Evolutionary conservation across 202 grass and related monocot species (phyloP).

Genomic region (Setaria italica): DNA sequence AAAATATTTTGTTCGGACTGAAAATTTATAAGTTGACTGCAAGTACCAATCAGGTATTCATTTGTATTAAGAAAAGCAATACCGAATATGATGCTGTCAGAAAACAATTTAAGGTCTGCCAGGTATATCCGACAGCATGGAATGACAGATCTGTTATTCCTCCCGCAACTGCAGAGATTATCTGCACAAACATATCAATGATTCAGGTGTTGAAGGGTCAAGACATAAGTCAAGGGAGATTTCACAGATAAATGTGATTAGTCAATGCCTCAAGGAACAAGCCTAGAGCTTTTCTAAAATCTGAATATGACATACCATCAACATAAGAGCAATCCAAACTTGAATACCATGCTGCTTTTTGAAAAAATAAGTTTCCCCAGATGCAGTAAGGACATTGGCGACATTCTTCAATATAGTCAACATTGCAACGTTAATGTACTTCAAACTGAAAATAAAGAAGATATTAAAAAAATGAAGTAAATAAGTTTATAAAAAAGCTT

Average conservation of each 20-base stretch:
- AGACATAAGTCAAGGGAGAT: not conserved
- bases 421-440: conserved; percentile 99
- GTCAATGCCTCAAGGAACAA: not conserved
- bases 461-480: conserved; percentile 12
- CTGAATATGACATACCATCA: conserved; percentile 75
- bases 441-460: conserved; percentile 77
- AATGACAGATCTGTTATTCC: conserved; percentile 94
- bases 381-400: conserved; percentile 92
- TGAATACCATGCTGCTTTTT: conserved; percentile 81
- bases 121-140: conserved; percentile 81
- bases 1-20: conserved; percentile 2
- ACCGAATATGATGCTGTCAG: conserved; percentile 96
- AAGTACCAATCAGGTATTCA: conserved; percentile 8
- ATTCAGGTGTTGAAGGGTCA: conserved; percentile 27
- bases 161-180: conserved; percentile 89
- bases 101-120: conserved; percentile 91
- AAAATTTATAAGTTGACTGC: not conserved
- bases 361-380: conserved; percentile 93
- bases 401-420: conserved; percentile 99
- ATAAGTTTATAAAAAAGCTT: conserved; percentile 15
- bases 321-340: conserved; percentile 88
- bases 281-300: conserved; percentile 35
- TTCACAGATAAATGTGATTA: conserved; percentile 1
- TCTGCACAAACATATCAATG: conserved; percentile 62
- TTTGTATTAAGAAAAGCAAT: conserved; percentile 45